Evolutionary conservation across 2,329 filamentous ascomycete genomes (phyloP), one percentile per base, ranked within the genome.

Genomic region (Aspergillus jensenii): DNA sequence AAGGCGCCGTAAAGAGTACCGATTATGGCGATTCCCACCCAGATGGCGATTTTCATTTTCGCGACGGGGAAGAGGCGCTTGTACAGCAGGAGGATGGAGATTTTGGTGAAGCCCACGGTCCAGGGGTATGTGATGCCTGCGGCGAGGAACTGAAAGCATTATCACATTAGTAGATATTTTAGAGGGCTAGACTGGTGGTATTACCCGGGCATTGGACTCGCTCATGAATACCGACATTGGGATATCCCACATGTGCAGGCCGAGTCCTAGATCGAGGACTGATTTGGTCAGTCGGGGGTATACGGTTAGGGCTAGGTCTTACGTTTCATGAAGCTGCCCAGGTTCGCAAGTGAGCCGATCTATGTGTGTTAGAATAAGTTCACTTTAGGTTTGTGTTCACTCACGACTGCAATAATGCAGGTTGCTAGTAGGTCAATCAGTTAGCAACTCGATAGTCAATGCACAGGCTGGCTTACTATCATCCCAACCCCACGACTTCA

Each of bases 201-300:
- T 27, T 21, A 25, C 9, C 12, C 27, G 27, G 2, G 8, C 27
- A 9, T 31, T 31, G 8, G 27, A 31, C 3, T 31, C 27, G 27
- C 27, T 31, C 27, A 31, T 31, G 27, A 31, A 31, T 31, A 31
- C 27, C 27, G 27, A 11, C 27, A 31, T 25, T 23, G 23, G 53
- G 5, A 56, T 23, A 25, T 50, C 53, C 53, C 53, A 56, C 46
- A 50, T 44, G n/a, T 50, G 53, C 14, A 46, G 53, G 14, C 53
- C 53, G 7, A 56, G 15, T 3, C 53, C 53, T 12, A 55, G 3
- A 2, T 37, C 23, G 7, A 55, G n/a, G 17, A 37, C 53, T 55
- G n/a, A 3, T 19, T 11, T 8, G 17, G 31, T 52, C 23, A 47
- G 52, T 6, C 27, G 9, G 7, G 7, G 27, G 27, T 31, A 31